These are phyloP conservation scores for Eucalyptus brandiana DNA, from an alignment of 345 rosid species.

Conservation along the genomic window DNA sequence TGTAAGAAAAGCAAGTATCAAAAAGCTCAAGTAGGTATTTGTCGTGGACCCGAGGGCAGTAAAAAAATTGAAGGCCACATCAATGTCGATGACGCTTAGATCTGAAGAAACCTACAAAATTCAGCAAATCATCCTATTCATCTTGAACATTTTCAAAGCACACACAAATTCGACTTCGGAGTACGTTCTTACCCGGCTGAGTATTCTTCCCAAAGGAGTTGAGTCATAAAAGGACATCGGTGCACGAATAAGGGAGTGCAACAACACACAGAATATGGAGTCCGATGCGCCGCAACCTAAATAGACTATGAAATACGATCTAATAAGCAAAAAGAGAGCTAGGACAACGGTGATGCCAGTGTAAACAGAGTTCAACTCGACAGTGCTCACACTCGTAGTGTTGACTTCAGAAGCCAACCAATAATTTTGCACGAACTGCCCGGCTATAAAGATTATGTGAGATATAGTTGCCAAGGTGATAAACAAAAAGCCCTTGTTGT, in stretches of 20 bases:
- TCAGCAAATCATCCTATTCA: neutral
- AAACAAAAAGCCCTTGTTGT: constrained; percentile 12
- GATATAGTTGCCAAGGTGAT: neutral
- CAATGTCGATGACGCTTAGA: constrained; percentile 25
- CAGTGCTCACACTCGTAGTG: constrained; percentile 2
- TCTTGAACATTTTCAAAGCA: neutral
- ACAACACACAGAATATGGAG: constrained; percentile 11
- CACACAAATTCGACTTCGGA: neutral
- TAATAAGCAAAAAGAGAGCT: constrained; percentile 9
- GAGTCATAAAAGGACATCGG: constrained; percentile 41
- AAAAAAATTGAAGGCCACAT: constrained; percentile 15
- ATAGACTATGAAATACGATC: constrained; percentile 2
- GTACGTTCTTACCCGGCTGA: constrained; percentile 22
- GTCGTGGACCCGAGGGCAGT: constrained; percentile 12
- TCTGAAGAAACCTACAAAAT: constrained; percentile 42
- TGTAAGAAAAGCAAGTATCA: constrained; percentile 23
- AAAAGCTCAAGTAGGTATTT: constrained; percentile 17
- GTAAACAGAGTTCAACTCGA: constrained; percentile 6
- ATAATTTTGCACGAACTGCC: constrained; percentile 13
- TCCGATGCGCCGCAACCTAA: constrained; percentile 18
- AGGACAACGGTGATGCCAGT: neutral
- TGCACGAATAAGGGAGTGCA: constrained; percentile 23
- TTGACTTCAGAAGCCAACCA: constrained; percentile 25
- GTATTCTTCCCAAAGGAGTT: constrained; percentile 43
- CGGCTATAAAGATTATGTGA: constrained; percentile 4